Evolutionary conservation across 1,284 basidiomycete genomes (phyloP).

Genomic region (Termitomyces sp.): DNA sequence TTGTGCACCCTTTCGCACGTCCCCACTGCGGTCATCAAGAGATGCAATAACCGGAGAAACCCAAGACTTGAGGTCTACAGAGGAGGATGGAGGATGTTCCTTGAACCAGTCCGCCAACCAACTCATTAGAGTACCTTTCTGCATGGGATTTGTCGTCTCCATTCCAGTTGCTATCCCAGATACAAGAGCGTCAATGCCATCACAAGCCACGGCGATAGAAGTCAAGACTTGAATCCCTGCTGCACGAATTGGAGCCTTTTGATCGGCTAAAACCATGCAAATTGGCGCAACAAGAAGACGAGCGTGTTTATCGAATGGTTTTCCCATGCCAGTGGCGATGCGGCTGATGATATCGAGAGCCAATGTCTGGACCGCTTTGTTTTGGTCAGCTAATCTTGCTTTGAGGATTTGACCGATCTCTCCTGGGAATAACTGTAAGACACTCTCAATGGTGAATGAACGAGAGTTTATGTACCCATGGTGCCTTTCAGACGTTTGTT

Average conservation of each 20-base stretch:
- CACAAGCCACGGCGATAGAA: constrained; percentile 82
- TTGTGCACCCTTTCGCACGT: constrained; percentile 90
- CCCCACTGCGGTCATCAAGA: constrained; percentile 88
- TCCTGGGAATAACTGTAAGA: constrained; percentile 40
- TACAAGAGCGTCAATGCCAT: constrained; percentile 80
- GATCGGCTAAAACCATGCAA: constrained; percentile 85
- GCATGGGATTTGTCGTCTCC: constrained; percentile 85
- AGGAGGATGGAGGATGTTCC: constrained; percentile 49
- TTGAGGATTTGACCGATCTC: constrained; percentile 90
- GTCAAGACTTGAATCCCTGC: constrained; percentile 77
- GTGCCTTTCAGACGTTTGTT: constrained; percentile 90
- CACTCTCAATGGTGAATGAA: constrained; percentile 5
- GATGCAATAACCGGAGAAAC: constrained; percentile 70
- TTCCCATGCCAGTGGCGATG: constrained; percentile 92
- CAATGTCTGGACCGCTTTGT: constrained; percentile 88
- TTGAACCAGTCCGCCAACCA: constrained; percentile 86
- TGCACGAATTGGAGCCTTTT: constrained; percentile 83
- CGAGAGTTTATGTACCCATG: constrained; percentile 61
- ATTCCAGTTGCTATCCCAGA: constrained; percentile 74
- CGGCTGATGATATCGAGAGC: constrained; percentile 89
- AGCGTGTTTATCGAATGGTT: constrained; percentile 87
- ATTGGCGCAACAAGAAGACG: constrained; percentile 77
- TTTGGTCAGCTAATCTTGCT: constrained; percentile 85
- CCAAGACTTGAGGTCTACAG: constrained; percentile 76
- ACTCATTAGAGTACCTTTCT: constrained; percentile 77